Evolutionary conservation across 208 protist genomes (phyloP), one percentile per base, ranked within the genome.

Genomic region (Acanthamoeba lenticulata): DNA sequence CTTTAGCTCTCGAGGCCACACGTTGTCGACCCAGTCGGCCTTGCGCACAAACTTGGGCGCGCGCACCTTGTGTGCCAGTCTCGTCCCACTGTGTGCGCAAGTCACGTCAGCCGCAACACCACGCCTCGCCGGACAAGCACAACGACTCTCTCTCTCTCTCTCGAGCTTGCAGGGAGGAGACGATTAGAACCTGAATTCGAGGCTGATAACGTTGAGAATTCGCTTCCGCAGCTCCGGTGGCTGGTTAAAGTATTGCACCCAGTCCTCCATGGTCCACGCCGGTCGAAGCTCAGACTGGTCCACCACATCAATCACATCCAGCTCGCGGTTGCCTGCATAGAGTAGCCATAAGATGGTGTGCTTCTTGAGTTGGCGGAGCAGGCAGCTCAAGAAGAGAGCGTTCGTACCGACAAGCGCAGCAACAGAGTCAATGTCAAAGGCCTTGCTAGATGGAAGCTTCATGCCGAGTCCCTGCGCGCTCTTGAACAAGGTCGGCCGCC

Each of bases 161-260:
- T n/a, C n/a, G n/a, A n/a, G n/a, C n/a, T n/a, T n/a, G n/a, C n/a
- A n/a, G n/a, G n/a, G n/a, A n/a, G n/a, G n/a, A n/a, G n/a, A n/a
- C n/a, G n/a, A n/a, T n/a, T n/a, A n/a, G n/a, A n/a, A 74, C 65
- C 60, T 94, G 49, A 96, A 95, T 49, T 96, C 95, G 0, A 96
- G 89, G 36, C 88, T 94, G 40, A 96, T 95, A 6, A 96, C 85
- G 72, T 96, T 96, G 65, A 94, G 86, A 7, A 94, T 77, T 2
- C 90, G 83, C 36, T 24, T 47, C 2, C 93, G 47, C 67, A 95
- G 45, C 6, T 57, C 65, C 2, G 69, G 40, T 15, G 94, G 89
- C 38, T 57, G 45, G 21, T 83, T 45, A 44, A 93, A 95, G 85
- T 96, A 96, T 62, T 94, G 36, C 0, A 55, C 94, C 77, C 90